A percentile compares a stretch with the other conserved stretches of the same genome.
Conservation (phyloP, 2,329 filamentous ascomycete genomes). For the Talaromyces islandicus region DNA sequence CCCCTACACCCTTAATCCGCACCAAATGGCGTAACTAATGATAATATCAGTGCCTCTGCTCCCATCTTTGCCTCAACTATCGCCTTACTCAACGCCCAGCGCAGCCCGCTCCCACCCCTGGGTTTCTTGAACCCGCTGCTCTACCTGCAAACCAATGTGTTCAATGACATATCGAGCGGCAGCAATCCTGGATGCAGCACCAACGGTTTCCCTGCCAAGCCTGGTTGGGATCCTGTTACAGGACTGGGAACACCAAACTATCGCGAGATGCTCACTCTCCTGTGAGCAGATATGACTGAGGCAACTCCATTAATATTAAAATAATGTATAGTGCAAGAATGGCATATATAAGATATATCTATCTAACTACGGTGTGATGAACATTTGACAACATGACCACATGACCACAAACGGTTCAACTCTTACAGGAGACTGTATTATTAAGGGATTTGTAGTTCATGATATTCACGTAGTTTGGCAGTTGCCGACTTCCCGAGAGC, state of each 20-base stretch:
- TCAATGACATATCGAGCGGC: neutral
- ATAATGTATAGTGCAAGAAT: too few species aligned
- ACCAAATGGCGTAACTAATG: neutral
- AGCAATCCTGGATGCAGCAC: slow-evolving; percentile 4
- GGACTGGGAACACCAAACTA: slow-evolving; percentile 24
- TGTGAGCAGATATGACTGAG: neutral
- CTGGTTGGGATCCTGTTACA: slow-evolving; percentile 27
- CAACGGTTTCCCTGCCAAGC: neutral
- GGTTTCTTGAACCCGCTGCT: slow-evolving; percentile 59
- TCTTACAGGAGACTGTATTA: too few species aligned
- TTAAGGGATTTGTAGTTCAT: too few species aligned
- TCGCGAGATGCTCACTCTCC: neutral
- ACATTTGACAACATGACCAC: too few species aligned
- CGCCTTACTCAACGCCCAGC: slow-evolving; percentile 57
- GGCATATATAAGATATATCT: too few species aligned
- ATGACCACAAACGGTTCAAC: too few species aligned
- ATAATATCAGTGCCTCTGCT: slow-evolving; percentile 37
- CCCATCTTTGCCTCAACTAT: slow-evolving; percentile 56
- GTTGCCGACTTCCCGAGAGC: too few species aligned
- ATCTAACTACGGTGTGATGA: too few species aligned
- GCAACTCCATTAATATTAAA: too few species aligned
- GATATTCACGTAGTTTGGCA: too few species aligned
- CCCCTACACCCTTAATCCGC: neutral
- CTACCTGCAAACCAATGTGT: slow-evolving; percentile 30
- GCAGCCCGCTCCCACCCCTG: slow-evolving; percentile 46